phyloP scores from a whole-genome alignment of 495 filamentous ascomycete species.

The Pseudomonodictys pantanalensis region DNA sequence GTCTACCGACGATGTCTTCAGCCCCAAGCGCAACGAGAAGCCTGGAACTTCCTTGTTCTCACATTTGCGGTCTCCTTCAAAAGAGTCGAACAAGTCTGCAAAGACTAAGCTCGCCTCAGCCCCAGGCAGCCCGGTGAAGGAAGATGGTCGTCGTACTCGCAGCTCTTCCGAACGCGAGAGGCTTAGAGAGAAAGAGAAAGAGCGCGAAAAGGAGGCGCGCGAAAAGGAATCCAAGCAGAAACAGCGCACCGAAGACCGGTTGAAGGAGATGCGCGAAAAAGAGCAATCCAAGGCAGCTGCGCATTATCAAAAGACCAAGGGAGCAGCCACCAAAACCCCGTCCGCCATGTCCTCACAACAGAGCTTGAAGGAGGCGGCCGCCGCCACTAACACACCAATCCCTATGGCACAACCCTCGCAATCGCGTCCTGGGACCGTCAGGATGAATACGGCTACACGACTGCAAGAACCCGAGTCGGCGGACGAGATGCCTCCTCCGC shows the following conservation, averaged over 20 bases:
- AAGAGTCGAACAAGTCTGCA: conserved; percentile 20
- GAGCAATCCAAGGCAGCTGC: conserved; percentile 48
- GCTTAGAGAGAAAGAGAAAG: conserved; percentile 59
- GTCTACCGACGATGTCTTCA: conserved; percentile 28
- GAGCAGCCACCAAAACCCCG: conserved; percentile 39
- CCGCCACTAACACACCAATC: conserved; percentile 17
- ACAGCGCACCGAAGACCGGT: conserved; percentile 52
- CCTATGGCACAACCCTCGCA: conserved; percentile 3
- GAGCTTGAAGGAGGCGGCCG: conserved; percentile 37
- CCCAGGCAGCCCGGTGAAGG: conserved; percentile 27
- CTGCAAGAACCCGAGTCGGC: conserved; percentile 46
- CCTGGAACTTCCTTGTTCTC: conserved; percentile 17
- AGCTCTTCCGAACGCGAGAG: conserved; percentile 74
- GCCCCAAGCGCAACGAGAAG: conserved; percentile 29
- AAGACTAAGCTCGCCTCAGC: conserved; percentile 37
- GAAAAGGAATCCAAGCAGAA: conserved; percentile 62
- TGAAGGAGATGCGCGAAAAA: conserved; percentile 63
- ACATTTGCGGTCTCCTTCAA: conserved; percentile 26
- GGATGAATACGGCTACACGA: conserved; percentile 9
- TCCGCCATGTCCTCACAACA: conserved; percentile 34
- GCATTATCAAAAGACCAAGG: conserved; percentile 33
- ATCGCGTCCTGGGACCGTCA: conserved; percentile 17
- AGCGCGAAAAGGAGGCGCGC: conserved; percentile 52
- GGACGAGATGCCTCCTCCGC: conserved; percentile 54
- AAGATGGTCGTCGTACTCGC: conserved; percentile 57